Base-by-base conservation (phyloP, 2,329 filamentous ascomycete genomes). In the Orbilia javanica region DNA sequence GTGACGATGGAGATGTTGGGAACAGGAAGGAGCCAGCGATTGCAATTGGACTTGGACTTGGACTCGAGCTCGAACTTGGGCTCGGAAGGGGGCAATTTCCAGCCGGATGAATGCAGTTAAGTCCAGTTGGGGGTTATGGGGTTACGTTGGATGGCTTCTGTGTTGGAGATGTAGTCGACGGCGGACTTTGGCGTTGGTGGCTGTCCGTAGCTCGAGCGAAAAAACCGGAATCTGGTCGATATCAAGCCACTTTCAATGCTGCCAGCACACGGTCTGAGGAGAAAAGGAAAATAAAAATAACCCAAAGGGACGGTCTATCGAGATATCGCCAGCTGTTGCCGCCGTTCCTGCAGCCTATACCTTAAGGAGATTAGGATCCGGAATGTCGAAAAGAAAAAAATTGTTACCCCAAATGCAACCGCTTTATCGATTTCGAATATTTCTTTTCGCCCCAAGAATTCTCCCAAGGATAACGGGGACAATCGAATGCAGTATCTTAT, bases 401-500 rank as follows among this genome's bases (percentile, higher is more conserved):
- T 57, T 25, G 48, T 53, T 20, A 34, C 57, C 39, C 13, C n/a
- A n/a, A n/a, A n/a, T n/a, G 18, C 20, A 50, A 13, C 42, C 48
- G 60, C 18, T 42, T 50, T 55, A 36, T 52, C 46, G 48, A 34
- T 60, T 42, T 60, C 55, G 55, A 60, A 60, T 60, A 52, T 44
- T 67, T 39, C 64, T 42, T 53, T 53, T 70, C 62, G 25, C 44
- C 46, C 22, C 48, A 50, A 76, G 31, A 42, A 64, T 36, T 64
- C 31, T 10, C 55, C 57, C 25, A 66, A 70, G 50, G 42, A 66
- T 77, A 66, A 71, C 73, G 73, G 73, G 60, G 73, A 77, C 22
- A 53, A 48, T 77, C 66, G 66, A 70, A 77, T 66, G 55, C 29
- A 77, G 66, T 66, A 71, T 77, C 25, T 69, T 66, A 69, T 77